phyloP scores from a whole-genome alignment of 2,329 filamentous ascomycete genomes.

The Colletotrichum eremochloae region DNA sequence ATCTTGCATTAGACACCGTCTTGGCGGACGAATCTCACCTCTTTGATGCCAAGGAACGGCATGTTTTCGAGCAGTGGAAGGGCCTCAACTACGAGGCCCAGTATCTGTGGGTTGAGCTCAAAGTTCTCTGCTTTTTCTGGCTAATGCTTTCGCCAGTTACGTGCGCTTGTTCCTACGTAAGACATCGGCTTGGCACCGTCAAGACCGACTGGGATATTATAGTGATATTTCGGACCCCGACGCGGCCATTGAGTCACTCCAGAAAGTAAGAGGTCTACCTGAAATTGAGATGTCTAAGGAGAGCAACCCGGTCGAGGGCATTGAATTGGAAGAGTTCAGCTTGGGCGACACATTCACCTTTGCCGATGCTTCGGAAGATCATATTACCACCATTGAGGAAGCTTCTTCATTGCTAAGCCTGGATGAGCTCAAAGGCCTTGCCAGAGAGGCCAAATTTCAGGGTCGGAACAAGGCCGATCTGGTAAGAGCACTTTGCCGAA shows the following conservation, averaged over 20 bases:
- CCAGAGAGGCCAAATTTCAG: constrained; percentile 87
- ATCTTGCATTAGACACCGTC: constrained; percentile 89
- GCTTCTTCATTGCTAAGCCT: constrained; percentile 85
- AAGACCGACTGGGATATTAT: constrained; percentile 82
- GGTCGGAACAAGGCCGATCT: constrained; percentile 91
- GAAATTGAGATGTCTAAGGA: constrained; percentile 37
- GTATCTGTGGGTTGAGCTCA: constrained; percentile 77
- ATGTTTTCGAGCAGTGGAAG: constrained; percentile 83
- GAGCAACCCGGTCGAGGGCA: constrained; percentile 46
- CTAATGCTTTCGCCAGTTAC: constrained; percentile 70
- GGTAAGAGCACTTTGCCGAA: constrained; percentile 77
- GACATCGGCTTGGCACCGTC: constrained; percentile 90
- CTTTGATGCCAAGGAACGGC: constrained; percentile 83
- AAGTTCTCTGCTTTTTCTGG: no score
- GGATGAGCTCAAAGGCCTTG: constrained; percentile 86
- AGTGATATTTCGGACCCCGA: constrained; percentile 84
- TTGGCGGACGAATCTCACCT: constrained; percentile 89
- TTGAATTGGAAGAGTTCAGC: constrained; percentile 57
- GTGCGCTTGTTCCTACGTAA: constrained; percentile 94
- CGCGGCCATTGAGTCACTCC: constrained; percentile 74
- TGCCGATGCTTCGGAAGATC: constrained; percentile 80
- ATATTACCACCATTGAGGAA: constrained; percentile 84
- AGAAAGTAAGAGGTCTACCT: constrained; percentile 70
- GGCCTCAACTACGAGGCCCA: constrained; percentile 85
- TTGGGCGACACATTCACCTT: constrained; percentile 77